Evolutionary conservation across 1,284 basidiomycete genomes (phyloP), one percentile per base, ranked within the genome.

Genomic region (Melanopsichium pennsylvanicum): DNA sequence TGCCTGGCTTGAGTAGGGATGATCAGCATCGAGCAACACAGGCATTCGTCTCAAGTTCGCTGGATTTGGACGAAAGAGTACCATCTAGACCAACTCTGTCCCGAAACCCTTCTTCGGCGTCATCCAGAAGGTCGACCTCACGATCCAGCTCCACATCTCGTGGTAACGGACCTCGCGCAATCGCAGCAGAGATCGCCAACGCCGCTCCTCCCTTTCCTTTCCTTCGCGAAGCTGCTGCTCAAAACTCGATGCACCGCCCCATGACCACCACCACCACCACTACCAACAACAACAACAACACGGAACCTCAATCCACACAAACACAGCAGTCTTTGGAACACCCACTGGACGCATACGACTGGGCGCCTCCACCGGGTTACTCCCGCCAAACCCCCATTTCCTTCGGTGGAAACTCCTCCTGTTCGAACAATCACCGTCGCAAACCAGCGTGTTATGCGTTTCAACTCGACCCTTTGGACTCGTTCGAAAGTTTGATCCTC

Each of bases 401-500:
- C n/a, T n/a, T n/a, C n/a, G n/a, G n/a, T n/a, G n/a, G n/a, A n/a
- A n/a, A n/a, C n/a, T n/a, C n/a, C n/a, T n/a, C n/a, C n/a, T n/a
- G n/a, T n/a, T n/a, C n/a, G n/a, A n/a, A n/a, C n/a, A n/a, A n/a
- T n/a, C n/a, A n/a, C n/a, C n/a, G n/a, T n/a, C 38, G 50, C 22
- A 56, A 59, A 22, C 46, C 69, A 5, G 60, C 66, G 5, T 62
- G 60, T 33, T 74, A 73, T 46, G 56, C 62, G 10, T 72, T 74
- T 35, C 73, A 75, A 41, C 73, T 72, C 32, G 73, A 74, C 19
- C 62, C 73, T 1, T 60, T 75, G 18, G 73, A 75, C 26, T 72
- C 69, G 26, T 75, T 75, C 16, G 73, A 75, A 31, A 61, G 51
- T 16, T 67, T 73, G 21, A 73, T 73, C 37, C 58, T 75, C 18